Conservation (phyloP, 2,329 filamentous ascomycete genomes). For the Thielaviopsis populi region DNA sequence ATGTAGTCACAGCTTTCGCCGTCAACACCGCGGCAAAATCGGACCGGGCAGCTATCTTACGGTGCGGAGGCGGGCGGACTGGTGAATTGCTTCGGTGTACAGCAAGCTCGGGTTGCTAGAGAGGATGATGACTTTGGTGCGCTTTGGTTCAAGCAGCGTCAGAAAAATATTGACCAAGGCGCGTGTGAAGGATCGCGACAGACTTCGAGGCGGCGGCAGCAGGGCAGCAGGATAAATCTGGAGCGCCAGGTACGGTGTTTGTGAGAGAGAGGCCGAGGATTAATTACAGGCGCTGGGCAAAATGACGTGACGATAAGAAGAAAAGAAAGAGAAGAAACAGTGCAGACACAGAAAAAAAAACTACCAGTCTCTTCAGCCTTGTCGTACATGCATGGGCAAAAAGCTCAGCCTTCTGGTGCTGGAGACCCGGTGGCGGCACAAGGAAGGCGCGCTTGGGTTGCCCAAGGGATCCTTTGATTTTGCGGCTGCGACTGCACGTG, state of each 20-base stretch:
- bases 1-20: not conserved
- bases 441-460: not conserved
- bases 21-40: not conserved
- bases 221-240: too few species aligned
- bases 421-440: not conserved
- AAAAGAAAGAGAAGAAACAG: not conserved
- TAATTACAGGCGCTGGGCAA: not conserved
- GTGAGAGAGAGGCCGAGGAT: too few species aligned
- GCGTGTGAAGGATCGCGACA: not conserved
- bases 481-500: not conserved
- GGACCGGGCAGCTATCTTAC: not conserved
- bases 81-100: not conserved
- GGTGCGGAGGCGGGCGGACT: not conserved
- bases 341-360: not conserved
- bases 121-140: not conserved
- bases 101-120: not conserved
- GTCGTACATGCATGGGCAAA: constrained; percentile 1
- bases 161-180: not conserved
- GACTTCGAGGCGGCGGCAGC: not conserved
- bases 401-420: constrained; percentile 4
- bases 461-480: not conserved
- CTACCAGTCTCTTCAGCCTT: constrained; percentile 12
- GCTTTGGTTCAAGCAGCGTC: not conserved
- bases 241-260: too few species aligned
- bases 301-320: not conserved